Conservation (phyloP, 139 green algal genomes). For the Coelastrella sp. region DNA sequence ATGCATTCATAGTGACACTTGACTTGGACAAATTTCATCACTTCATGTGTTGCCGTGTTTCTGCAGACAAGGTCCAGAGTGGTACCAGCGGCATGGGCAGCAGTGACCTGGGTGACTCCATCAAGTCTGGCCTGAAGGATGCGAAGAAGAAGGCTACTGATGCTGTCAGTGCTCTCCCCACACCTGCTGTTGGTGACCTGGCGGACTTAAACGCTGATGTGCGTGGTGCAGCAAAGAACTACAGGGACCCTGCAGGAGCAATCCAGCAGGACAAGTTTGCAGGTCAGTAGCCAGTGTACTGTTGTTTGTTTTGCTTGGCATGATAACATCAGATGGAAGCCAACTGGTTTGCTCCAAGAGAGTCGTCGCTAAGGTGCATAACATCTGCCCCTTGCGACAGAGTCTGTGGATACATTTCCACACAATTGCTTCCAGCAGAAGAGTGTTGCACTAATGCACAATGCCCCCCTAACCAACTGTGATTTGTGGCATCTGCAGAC, state of each 20-base stretch:
- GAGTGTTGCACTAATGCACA: too few species aligned
- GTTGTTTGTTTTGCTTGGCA: not conserved
- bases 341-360: too few species aligned
- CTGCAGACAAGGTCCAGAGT: conserved; percentile 14
- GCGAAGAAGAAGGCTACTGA: conserved; percentile 11
- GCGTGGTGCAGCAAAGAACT: not conserved
- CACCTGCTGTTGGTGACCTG: not conserved
- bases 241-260: conserved; percentile 39
- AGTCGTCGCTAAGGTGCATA: too few species aligned
- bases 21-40: not conserved
- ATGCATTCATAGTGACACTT: not conserved
- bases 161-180: not conserved
- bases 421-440: too few species aligned
- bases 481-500: too few species aligned
- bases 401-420: too few species aligned
- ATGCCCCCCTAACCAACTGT: too few species aligned
- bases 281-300: not conserved
- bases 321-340: too few species aligned
- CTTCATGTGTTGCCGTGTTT: not conserved
- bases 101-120: not conserved
- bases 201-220: conserved; percentile 39
- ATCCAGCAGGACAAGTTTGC: conserved; percentile 7
- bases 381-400: too few species aligned
- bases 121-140: not conserved
- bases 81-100: too few species aligned